phyloP scores from a whole-genome alignment of 768 basidiomycete genomes.

The Ramaria sp. region DNA sequence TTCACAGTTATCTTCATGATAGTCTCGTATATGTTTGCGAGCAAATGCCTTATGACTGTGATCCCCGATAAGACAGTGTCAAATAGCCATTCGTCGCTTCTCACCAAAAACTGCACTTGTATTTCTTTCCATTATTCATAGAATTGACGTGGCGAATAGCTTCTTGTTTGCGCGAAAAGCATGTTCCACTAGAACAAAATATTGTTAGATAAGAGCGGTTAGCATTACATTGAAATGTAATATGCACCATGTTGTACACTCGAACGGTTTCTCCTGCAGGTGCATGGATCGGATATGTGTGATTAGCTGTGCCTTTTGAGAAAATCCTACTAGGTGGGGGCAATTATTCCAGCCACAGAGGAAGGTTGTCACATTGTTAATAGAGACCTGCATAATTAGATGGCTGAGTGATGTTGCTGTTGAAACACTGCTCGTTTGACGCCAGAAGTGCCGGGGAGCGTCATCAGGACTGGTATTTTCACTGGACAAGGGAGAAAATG shows the following conservation, averaged over 20 bases:
- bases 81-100: neutral
- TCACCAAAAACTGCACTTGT: neutral
- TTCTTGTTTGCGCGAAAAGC: neutral
- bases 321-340: neutral
- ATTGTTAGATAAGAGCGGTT: neutral
- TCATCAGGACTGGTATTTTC: too few species aligned
- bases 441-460: neutral
- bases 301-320: conserved; percentile 1
- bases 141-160: neutral
- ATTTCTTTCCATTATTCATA: neutral
- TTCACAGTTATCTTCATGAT: neutral
- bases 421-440: neutral
- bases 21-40: conserved; percentile 1
- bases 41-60: neutral
- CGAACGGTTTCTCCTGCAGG: conserved; percentile 4
- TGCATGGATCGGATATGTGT: conserved; percentile 8
- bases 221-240: too few species aligned
- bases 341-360: neutral
- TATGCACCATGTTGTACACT: conserved; percentile 4
- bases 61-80: neutral
- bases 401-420: neutral
- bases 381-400: neutral
- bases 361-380: neutral
- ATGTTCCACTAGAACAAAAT: neutral
- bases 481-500: neutral